Evolutionary conservation across 768 basidiomycete species (phyloP).

Genomic region (Mrakia gelida): DNA sequence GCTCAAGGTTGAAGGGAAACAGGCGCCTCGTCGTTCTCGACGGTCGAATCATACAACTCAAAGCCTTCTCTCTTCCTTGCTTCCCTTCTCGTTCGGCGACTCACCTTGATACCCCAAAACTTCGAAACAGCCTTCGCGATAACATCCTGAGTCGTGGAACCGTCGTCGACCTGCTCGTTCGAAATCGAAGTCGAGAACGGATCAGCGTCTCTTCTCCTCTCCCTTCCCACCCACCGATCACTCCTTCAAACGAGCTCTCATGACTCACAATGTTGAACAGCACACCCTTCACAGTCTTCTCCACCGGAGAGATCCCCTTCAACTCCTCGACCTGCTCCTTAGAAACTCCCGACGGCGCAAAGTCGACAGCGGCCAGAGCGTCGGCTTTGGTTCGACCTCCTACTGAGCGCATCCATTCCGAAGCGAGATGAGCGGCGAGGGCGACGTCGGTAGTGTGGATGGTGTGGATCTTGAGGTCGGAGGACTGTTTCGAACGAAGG

Average conservation of each 20-base stretch:
- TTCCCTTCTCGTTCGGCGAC: not conserved
- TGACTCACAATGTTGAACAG: conserved; percentile 71
- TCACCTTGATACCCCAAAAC: conserved; percentile 22
- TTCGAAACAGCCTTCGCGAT: conserved; percentile 21
- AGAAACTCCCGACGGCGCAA: conserved; percentile 60
- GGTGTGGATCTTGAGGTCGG: conserved; percentile 52
- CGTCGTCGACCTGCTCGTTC: not conserved
- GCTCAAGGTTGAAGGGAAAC: not conserved
- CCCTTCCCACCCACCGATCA: not conserved
- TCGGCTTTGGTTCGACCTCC: conserved; percentile 64
- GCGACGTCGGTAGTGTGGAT: conserved; percentile 74
- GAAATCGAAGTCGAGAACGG: not conserved
- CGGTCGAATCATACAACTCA: no score
- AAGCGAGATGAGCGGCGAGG: conserved; percentile 69
- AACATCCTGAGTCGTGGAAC: conserved; percentile 21
- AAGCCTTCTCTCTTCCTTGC: no score
- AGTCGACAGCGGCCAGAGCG: conserved; percentile 60
- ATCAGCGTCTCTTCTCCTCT: not conserved
- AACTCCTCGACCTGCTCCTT: conserved; percentile 62
- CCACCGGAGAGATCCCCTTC: conserved; percentile 52
- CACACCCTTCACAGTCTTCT: conserved; percentile 61
- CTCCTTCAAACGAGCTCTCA: not conserved
- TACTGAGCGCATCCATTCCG: conserved; percentile 56
- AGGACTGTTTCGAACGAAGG: not conserved
- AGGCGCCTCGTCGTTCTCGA: not conserved